These are phyloP conservation scores for Candida krabiensis DNA, from an alignment of 805 yeast species.

Conservation along the genomic window DNA sequence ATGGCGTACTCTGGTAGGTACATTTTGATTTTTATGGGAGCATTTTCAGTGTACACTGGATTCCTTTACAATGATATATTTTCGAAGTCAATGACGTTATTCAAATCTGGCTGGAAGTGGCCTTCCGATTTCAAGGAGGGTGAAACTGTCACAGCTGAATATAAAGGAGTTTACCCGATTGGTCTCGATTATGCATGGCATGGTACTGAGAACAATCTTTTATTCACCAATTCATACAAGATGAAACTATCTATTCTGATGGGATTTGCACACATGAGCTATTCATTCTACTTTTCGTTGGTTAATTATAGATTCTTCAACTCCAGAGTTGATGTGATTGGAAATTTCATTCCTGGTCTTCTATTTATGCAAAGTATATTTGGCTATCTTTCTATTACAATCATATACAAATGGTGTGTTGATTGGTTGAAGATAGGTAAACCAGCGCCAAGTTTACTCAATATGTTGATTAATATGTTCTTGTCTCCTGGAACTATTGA, in stretches of 20 bases:
- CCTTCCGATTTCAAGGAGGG: slow-evolving; percentile 50
- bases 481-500: slow-evolving; percentile 70
- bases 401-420: slow-evolving; percentile 71
- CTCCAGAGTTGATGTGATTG: slow-evolving; percentile 63
- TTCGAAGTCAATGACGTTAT: slow-evolving; percentile 67
- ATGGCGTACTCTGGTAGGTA: slow-evolving; percentile 77
- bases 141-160: slow-evolving; percentile 46
- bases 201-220: slow-evolving; percentile 70
- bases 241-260: slow-evolving; percentile 74
- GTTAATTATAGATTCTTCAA: slow-evolving; percentile 60
- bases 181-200: slow-evolving; percentile 80
- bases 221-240: slow-evolving; percentile 72
- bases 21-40: slow-evolving; percentile 67
- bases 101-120: slow-evolving; percentile 72
- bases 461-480: slow-evolving; percentile 76
- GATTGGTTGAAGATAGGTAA: slow-evolving; percentile 65
- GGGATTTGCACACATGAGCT: slow-evolving; percentile 77
- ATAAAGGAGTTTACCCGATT: slow-evolving; percentile 53
- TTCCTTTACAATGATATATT: slow-evolving; percentile 71
- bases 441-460: slow-evolving; percentile 71
- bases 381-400: slow-evolving; percentile 66
- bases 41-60: slow-evolving; percentile 73
- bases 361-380: slow-evolving; percentile 75
- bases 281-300: slow-evolving; percentile 66
- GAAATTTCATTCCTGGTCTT: slow-evolving; percentile 73